A percentile compares a stretch with the other conserved stretches of the same genome.
These are phyloP conservation scores for Azolla pinnata DNA, from an alignment of 75 land plant genomes.

Conservation along the genomic window DNA sequence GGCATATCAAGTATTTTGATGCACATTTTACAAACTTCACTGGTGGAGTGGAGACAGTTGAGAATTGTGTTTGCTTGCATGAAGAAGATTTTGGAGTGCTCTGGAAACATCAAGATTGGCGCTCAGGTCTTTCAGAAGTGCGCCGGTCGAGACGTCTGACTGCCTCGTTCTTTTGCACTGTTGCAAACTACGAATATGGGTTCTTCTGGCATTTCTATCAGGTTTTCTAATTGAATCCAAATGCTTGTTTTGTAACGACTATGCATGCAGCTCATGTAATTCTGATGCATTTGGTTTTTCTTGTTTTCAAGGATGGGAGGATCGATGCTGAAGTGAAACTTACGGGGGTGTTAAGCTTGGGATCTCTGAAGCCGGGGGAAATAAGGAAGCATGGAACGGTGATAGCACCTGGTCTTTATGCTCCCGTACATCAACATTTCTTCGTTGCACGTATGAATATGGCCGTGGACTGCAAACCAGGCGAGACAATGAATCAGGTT, in stretches of 20 bases:
- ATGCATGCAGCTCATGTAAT: no score
- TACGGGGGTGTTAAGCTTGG: conserved; percentile 91
- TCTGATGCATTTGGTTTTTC: no score
- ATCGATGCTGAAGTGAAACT: conserved; percentile 98
- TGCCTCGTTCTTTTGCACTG: conserved; percentile 92
- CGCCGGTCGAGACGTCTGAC: conserved; percentile 82
- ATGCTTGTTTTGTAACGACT: no score
- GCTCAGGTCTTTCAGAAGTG: conserved; percentile 88
- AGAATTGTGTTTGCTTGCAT: conserved; percentile 95
- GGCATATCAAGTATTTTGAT: conserved; percentile 91
- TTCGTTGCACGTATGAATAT: conserved; percentile 99
- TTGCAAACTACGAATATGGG: conserved; percentile 97
- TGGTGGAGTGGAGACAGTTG: conserved; percentile 93
- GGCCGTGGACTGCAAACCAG: conserved; percentile 93
- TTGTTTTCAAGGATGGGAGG: conserved; percentile 99
- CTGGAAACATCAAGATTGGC: conserved; percentile 99
- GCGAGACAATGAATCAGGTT: conserved; percentile 93
- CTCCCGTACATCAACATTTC: conserved; percentile 99
- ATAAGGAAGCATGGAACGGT: conserved; percentile 84
- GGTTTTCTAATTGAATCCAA: no score
- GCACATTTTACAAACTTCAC: conserved; percentile 93
- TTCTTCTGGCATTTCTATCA: conserved; percentile 99
- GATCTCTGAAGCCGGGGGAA: conserved; percentile 82
- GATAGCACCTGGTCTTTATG: conserved; percentile 93
- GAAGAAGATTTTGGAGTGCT: conserved; percentile 96